A percentile compares a stretch with the other conserved stretches of the same genome.
Evolutionary conservation across 2,329 filamentous ascomycete species (phyloP).

Genomic region (Ascochyta koolunga): DNA sequence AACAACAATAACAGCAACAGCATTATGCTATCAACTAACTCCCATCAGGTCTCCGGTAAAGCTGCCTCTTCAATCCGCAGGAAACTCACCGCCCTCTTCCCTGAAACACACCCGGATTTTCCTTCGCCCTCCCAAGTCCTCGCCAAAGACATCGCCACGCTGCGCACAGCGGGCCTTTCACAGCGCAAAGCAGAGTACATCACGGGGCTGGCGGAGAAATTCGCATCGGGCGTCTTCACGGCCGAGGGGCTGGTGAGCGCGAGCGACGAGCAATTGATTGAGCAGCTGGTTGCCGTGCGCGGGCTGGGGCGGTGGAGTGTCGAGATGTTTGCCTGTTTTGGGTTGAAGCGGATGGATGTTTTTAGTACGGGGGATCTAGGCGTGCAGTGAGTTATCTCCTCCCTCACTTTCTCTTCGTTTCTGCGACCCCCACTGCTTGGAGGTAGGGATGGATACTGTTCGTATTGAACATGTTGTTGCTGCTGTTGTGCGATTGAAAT

Average conservation of each 20-base stretch:
- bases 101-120: slow-evolving; percentile 58
- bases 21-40: too few species aligned
- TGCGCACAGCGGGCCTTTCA: slow-evolving; percentile 86
- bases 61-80: slow-evolving; percentile 88
- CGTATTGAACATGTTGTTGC: neutral
- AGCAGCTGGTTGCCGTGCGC: slow-evolving; percentile 81
- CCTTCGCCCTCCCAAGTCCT: slow-evolving; percentile 78
- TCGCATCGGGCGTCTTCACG: slow-evolving; percentile 74
- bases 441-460: too few species aligned
- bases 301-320: slow-evolving; percentile 90
- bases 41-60: slow-evolving; percentile 75
- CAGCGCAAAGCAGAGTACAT: slow-evolving; percentile 97
- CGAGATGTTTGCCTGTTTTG: slow-evolving; percentile 91
- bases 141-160: slow-evolving; percentile 61
- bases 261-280: slow-evolving; percentile 83
- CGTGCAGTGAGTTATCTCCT: slow-evolving; percentile 68
- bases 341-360: slow-evolving; percentile 91
- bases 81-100: slow-evolving; percentile 64
- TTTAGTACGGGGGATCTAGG: slow-evolving; percentile 92
- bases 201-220: slow-evolving; percentile 82
- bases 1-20: neutral
- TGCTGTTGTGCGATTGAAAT: neutral
- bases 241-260: slow-evolving; percentile 77
- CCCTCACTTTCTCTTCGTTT: neutral
- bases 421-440: neutral